Evolutionary conservation across 352 stramenopile genomes (phyloP), one percentile per base, ranked within the genome.

Genomic region (Phytophthora sojae): DNA sequence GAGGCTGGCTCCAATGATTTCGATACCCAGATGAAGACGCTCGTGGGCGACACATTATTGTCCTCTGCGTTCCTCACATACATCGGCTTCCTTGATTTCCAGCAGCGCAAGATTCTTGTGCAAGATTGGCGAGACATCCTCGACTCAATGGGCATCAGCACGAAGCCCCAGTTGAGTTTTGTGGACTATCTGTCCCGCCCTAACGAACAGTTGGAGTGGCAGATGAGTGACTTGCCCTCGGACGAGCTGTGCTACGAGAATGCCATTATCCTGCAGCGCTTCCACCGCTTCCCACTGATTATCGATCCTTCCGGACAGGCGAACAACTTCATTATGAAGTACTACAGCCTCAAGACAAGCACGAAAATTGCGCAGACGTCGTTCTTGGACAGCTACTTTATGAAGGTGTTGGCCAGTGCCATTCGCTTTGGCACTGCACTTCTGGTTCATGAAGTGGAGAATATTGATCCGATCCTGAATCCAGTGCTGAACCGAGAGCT

Each of bases 221-320:
- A 99, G 71, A 94, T 96, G 61, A 93, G 97, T 61, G 97, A 99
- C 26, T 84, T 99, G 52, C 98, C 98, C 6, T 91, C 90, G 3
- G 98, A 99, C 67, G 92, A 98, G 51, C 80, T 99, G 4, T 99
- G 95, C 84, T 92, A 99, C 57, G 97, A 99, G 75, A 99, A 99
- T 80, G 98, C 97, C 8, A 99, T 99, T 57, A 99, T 99, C 70
- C 75, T 99, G 35, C 88, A 99, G 70, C 88, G 97, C 11, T 99
- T 98, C 78, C 91, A 98, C 67, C 88, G 98, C 4, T 99, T 99
- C 79, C 98, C 98, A 37, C 83, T 99, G 32, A 97, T 99, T 42
- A 98, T 99, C 51, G 98, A 99, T 81, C 98, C 98, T 17, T 98
- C 97, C 14, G 98, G 98, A 3, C 93, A 99, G 82, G 98, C 98